A percentile compares a stretch with the other conserved stretches of the same genome.
Conservation (phyloP, 176 grass and related monocot species). For the Avena insularis region DNA sequence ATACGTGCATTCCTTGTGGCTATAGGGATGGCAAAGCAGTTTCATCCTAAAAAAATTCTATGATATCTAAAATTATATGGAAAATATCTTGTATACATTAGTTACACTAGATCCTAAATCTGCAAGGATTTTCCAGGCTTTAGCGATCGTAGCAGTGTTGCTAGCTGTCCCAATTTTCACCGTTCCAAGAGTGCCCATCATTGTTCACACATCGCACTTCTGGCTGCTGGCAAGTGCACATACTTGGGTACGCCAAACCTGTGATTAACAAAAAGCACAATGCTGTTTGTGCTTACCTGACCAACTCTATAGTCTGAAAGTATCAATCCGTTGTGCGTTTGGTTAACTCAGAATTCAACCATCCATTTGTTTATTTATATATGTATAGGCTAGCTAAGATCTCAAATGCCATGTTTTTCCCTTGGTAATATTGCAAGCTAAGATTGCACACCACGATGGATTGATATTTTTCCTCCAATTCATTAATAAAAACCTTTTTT, state of each 20-base stretch:
- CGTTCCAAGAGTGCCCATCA: no score
- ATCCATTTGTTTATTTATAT: background rate
- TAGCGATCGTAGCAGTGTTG: background rate
- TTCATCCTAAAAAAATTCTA: background rate
- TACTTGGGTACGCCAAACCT: no score
- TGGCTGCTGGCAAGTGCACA: no score
- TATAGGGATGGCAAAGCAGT: background rate
- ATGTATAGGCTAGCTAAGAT: background rate
- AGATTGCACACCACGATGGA: background rate
- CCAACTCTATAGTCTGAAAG: no score
- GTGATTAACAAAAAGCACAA: background rate
- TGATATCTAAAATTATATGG: background rate
- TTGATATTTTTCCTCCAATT: no score
- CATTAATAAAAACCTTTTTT: background rate
- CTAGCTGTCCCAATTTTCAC: no score
- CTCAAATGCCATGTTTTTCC: background rate
- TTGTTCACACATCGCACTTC: no score
- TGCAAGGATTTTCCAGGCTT: no score
- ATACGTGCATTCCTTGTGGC: background rate
- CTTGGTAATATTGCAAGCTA: background rate
- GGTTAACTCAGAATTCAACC: background rate
- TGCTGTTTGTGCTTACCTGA: background rate
- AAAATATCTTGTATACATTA: background rate
- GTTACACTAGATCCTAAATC: background rate
- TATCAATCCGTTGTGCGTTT: no score